Evolutionary conservation across 192 early-diverging fungal species (phyloP).

Genomic region (Backusella luteola): DNA sequence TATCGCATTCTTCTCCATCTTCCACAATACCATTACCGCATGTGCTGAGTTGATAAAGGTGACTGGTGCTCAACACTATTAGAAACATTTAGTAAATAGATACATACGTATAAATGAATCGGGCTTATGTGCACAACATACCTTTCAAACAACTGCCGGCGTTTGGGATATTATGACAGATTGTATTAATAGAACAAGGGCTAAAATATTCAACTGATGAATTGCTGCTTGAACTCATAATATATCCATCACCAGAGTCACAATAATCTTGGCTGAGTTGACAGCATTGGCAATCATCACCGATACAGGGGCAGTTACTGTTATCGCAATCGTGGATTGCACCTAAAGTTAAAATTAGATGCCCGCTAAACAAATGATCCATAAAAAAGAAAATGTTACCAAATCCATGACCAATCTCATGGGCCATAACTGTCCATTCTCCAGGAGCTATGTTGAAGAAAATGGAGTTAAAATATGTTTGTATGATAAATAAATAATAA

Average conservation of each 20-base stretch:
- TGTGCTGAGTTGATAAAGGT: not conserved
- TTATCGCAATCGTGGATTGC: conserved; percentile 86
- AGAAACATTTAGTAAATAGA: not conserved
- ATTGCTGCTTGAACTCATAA: conserved; percentile 62
- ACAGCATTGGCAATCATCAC: conserved; percentile 52
- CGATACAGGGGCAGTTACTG: conserved; percentile 58
- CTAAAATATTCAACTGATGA: conserved; percentile 60
- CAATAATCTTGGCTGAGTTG: conserved; percentile 18
- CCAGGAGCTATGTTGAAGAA: conserved; percentile 42
- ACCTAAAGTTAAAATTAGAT: conserved; percentile 44
- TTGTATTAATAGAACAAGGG: conserved; percentile 56
- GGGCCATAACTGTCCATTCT: conserved; percentile 94
- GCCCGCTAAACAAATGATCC: not conserved
- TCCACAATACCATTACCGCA: conserved; percentile 96
- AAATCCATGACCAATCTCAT: conserved; percentile 90
- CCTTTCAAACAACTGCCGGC: conserved; percentile 32
- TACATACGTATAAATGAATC: not conserved
- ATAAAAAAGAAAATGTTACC: conserved; percentile 18
- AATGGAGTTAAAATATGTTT: not conserved
- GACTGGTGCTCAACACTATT: not conserved
- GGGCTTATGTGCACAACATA: conserved; percentile 8
- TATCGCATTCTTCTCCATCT: conserved; percentile 89
- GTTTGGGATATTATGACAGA: conserved; percentile 42
- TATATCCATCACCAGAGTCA: not conserved
- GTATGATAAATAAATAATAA: not conserved